phyloP scores from a whole-genome alignment of 2,329 filamentous ascomycete species.

The Fusarium brachygibbosum region DNA sequence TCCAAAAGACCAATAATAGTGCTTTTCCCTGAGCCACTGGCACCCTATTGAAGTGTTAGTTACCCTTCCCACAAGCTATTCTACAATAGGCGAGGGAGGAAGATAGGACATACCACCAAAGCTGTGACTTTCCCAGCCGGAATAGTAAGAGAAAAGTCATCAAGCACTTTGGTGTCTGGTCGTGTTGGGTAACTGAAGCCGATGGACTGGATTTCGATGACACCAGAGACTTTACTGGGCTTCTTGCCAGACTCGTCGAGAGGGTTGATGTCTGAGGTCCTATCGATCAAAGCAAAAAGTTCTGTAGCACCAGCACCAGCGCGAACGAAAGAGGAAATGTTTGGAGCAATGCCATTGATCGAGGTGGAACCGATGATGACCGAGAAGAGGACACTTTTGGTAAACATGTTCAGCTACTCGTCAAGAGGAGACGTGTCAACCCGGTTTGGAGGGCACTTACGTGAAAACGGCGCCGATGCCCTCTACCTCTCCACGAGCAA shows the following conservation, averaged over 20 bases:
- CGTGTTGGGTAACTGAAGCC: slow-evolving; percentile 60
- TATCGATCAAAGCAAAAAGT: slow-evolving; percentile 50
- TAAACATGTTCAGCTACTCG: background rate
- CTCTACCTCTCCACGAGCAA: slow-evolving; percentile 52
- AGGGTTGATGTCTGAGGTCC: slow-evolving; percentile 52
- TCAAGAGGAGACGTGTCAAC: background rate
- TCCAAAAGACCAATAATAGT: slow-evolving; percentile 56
- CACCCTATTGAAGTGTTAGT: background rate
- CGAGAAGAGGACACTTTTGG: slow-evolving; percentile 50
- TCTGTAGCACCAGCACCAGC: slow-evolving; percentile 51
- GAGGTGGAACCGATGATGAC: slow-evolving; percentile 54
- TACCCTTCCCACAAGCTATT: background rate
- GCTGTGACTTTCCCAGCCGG: slow-evolving; percentile 60
- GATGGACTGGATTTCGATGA: slow-evolving; percentile 55
- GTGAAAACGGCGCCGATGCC: slow-evolving; percentile 47
- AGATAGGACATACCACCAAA: slow-evolving; percentile 49
- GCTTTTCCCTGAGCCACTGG: slow-evolving; percentile 55
- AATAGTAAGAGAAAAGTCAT: slow-evolving; percentile 57
- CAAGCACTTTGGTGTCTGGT: slow-evolving; percentile 56
- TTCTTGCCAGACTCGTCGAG: slow-evolving; percentile 49
- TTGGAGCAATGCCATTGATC: slow-evolving; percentile 47
- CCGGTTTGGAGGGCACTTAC: background rate
- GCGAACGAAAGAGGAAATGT: slow-evolving; percentile 52
- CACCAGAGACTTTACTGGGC: slow-evolving; percentile 44
- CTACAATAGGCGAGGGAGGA: too few species aligned